Evolutionary conservation across 306 rosid genomes (phyloP), one percentile per base, ranked within the genome.

Genomic region (Vigna hirtella): DNA sequence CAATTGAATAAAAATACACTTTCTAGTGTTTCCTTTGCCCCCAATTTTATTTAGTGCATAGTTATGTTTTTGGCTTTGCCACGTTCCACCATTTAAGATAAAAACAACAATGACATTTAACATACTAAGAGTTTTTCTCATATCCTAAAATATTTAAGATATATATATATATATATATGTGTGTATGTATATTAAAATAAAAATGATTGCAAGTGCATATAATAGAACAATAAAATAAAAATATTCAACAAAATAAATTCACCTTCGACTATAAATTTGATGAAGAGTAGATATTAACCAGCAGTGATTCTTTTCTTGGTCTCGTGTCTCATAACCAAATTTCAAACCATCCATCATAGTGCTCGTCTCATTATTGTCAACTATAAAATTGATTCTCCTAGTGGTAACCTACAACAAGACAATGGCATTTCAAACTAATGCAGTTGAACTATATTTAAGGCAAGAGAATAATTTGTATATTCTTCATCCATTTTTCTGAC

Each of bases 241-340:
- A 22, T 30, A 16, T 1, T 62, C 45, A 70, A 50, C 66, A 36
- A 79, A 72, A 50, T 64, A 68, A 59, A 62, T 75, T 88, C 80
- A 95, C 99, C 99, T 93, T 55, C 98, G 89, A 82, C 99, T 91
- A 83, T 91, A 90, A 58, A 95, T 91, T 85, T 95, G 99, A 88
- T 91, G 98, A 83, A 95, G 94, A 77, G 97, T 85, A 50, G 93
- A 87, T 85, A 91, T 87, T 79, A 79, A 81, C 99, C 98, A 95
- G 86, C 97, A 91, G 61, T 88, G 94, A 65, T 93, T 92, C 87
- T 93, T 95, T 82, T 86, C 91, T 80, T 79, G 85, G 51, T 87
- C 86, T 74, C 73, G 81, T 65, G 69, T 56, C 70, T 79, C 86
- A 63, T 16, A 78, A 79, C 79, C 48, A 53, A 85, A 77, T 76